Base-by-base conservation (phyloP, 1,284 basidiomycete genomes). In the Heterobasidion irregulare region DNA sequence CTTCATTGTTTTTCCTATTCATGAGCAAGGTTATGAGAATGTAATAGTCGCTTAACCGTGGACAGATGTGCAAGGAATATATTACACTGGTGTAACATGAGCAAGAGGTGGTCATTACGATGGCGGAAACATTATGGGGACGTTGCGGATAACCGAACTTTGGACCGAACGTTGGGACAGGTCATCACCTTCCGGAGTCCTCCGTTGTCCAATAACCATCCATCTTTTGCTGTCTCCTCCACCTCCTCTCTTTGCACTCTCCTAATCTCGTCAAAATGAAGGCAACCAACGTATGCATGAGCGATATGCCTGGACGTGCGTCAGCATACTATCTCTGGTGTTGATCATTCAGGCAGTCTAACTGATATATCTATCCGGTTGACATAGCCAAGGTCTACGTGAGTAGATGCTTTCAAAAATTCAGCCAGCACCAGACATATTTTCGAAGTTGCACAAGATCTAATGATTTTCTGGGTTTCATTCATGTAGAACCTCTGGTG, bases 291-390 rank as follows among this genome's bases (percentile, higher is more conserved):
- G 72, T 76, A 56, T 74, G 76, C 57, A 69, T 70, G 55, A 79
- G 82, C 63, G 86, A 85, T 33, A 94, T 94, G 90, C 92, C 92
- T 58, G 86, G 89, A 75, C 72, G 82, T 85, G 64, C 62, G 81
- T 80, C 6, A 51, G 35, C 13, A 19, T 41, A 12, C 50, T 50
- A n/a, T 6, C n/a, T 50, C 16, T 53, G 45, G 32, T 7, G 34
- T 55, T 26, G 26, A 46, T 47, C 44, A n/a, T 48, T 34, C 18
- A 3, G 55, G 16, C 43, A 61, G 38, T 47, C 38, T 26, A n/a
- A 53, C 50, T 41, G 36, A 51, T 6, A 51, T 6, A 34, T 61
- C 35, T 56, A 43, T 51, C 49, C 59, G 62, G 19, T 57, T 58
- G 62, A 47, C 12, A 36, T 67, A 78, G 77, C 71, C 63, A 86